These are phyloP conservation scores for Schwanniomyces pseudopolymorphus DNA, from an alignment of 805 yeast species.

Conservation along the genomic window DNA sequence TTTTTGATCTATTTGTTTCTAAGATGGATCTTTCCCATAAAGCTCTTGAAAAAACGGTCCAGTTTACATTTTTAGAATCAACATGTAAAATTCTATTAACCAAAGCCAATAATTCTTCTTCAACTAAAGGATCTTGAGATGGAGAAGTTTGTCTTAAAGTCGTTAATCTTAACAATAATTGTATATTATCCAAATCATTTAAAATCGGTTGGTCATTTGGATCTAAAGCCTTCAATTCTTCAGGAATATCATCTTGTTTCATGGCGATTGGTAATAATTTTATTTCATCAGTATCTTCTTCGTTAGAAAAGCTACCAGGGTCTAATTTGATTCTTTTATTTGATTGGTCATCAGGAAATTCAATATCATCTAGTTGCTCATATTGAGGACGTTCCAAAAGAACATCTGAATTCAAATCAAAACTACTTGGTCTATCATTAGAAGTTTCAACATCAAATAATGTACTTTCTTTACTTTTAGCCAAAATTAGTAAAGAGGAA, in stretches of 20 bases:
- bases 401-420: slow-evolving; percentile 71
- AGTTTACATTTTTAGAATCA: slow-evolving; percentile 51
- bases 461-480: slow-evolving; percentile 45
- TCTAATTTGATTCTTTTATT: slow-evolving; percentile 43
- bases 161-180: slow-evolving; percentile 66
- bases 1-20: slow-evolving; percentile 77
- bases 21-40: slow-evolving; percentile 87
- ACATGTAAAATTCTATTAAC: slow-evolving; percentile 68
- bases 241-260: slow-evolving; percentile 64
- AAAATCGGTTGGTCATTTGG: slow-evolving; percentile 82
- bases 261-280: slow-evolving; percentile 62
- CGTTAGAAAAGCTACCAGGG: slow-evolving; percentile 20
- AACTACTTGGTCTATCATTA: slow-evolving; percentile 48
- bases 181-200: slow-evolving; percentile 68
- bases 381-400: slow-evolving; percentile 73
- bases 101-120: slow-evolving; percentile 79
- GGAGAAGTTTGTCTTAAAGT: slow-evolving; percentile 71
- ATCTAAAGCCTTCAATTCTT: slow-evolving; percentile 52
- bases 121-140: slow-evolving; percentile 63
- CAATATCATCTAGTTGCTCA: slow-evolving; percentile 55
- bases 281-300: slow-evolving; percentile 19
- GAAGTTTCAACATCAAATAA: slow-evolving; percentile 19
- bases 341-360: slow-evolving; percentile 33
- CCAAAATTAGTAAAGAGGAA: slow-evolving; percentile 74
- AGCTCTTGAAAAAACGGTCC: slow-evolving; percentile 78